Conservation (phyloP, 1,284 basidiomycete genomes). For the Ceratobasidium sp. region DNA sequence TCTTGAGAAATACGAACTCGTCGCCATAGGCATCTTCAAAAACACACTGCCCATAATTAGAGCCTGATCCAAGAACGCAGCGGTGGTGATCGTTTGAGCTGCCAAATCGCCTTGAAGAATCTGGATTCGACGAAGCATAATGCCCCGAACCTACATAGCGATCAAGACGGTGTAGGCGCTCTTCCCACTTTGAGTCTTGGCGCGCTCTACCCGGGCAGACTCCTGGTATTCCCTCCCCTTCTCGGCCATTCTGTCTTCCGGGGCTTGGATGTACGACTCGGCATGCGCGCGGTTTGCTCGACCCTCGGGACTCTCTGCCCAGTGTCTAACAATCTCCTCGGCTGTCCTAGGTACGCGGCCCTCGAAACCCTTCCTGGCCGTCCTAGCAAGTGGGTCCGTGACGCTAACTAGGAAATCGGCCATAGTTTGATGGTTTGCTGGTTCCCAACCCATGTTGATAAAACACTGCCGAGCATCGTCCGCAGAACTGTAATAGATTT, state of each 20-base stretch:
- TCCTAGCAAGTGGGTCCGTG: constrained; percentile 72
- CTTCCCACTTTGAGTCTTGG: constrained; percentile 55
- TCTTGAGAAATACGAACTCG: constrained; percentile 80
- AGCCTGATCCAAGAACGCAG: constrained; percentile 62
- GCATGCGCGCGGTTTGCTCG: constrained; percentile 64
- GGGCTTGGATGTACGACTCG: constrained; percentile 65
- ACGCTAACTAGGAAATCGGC: constrained; percentile 73
- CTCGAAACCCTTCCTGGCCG: constrained; percentile 64
- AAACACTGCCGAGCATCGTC: constrained; percentile 62
- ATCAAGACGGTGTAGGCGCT: constrained; percentile 64
- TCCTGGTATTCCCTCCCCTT: constrained; percentile 59
- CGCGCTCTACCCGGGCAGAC: constrained; percentile 67
- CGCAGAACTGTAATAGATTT: constrained; percentile 64
- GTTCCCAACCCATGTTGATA: constrained; percentile 75
- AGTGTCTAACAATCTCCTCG: constrained; percentile 70
- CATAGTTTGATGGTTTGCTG: constrained; percentile 79
- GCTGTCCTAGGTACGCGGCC: constrained; percentile 69
- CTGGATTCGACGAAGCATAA: constrained; percentile 74
- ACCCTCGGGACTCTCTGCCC: constrained; percentile 61
- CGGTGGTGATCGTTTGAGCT: constrained; percentile 55
- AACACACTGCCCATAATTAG: constrained; percentile 84
- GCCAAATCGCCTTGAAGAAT: constrained; percentile 72
- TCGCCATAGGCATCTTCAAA: constrained; percentile 70
- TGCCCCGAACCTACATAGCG: constrained; percentile 73
- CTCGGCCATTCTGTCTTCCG: constrained; percentile 58